phyloP scores from a whole-genome alignment of 2,329 filamentous ascomycete genomes.

The Sporothrix schenckii region DNA sequence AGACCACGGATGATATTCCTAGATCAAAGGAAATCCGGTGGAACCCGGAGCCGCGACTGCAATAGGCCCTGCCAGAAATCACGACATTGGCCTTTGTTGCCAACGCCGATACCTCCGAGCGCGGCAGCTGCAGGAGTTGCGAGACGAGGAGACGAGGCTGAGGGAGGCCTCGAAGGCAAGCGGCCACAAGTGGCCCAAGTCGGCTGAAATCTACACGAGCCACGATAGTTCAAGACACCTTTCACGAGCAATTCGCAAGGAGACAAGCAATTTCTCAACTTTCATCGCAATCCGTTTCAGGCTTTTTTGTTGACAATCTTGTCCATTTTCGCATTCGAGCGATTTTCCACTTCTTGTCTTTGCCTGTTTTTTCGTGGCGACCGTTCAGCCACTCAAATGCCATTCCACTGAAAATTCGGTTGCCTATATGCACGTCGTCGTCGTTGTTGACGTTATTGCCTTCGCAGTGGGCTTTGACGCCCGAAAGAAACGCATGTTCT shows the following conservation, averaged over 20 bases:
- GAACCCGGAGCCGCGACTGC: neutral
- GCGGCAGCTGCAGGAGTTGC: neutral
- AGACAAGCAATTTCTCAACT: neutral
- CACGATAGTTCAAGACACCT: neutral
- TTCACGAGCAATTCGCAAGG: neutral
- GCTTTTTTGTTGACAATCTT: constrained; percentile 6
- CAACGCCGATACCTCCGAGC: constrained; percentile 2
- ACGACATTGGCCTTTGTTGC: neutral
- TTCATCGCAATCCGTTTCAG: neutral
- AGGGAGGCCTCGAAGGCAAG: neutral
- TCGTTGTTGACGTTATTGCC: neutral
- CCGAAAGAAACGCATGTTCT: neutral
- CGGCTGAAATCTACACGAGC: neutral
- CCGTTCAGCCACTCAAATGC: neutral
- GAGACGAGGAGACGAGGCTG: neutral
- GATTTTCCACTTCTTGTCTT: neutral
- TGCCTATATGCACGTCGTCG: constrained; percentile 14
- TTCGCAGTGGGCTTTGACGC: neutral
- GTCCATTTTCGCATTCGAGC: neutral
- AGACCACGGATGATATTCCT: neutral
- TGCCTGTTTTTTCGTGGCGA: no score
- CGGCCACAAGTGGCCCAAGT: neutral
- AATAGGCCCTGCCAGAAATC: neutral
- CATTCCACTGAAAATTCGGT: neutral
- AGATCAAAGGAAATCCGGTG: neutral